Evolutionary conservation across 1,284 basidiomycete species (phyloP).

Genomic region (Fistulinella cinereoalba): DNA sequence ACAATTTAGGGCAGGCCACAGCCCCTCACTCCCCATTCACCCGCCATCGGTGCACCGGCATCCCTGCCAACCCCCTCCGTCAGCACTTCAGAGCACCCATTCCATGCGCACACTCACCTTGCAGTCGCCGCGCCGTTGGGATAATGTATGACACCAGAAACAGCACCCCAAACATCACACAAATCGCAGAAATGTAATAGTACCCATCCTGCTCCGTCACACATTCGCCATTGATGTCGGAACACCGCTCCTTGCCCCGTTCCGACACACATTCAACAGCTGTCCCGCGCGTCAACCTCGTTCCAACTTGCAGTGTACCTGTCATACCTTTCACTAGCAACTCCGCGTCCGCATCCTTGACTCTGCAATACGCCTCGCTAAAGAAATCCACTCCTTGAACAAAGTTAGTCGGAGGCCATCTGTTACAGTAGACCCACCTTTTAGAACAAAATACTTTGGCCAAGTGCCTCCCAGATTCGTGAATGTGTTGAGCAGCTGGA

Average conservation of each 20-base stretch:
- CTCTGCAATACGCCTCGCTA: slow-evolving; percentile 77
- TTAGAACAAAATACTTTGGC: slow-evolving; percentile 92
- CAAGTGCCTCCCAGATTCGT: slow-evolving; percentile 97
- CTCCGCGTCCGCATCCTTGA: slow-evolving; percentile 53
- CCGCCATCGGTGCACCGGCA: slow-evolving; percentile 38
- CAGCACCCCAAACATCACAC: slow-evolving; percentile 71
- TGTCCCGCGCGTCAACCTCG: slow-evolving; percentile 30
- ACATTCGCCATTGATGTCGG: slow-evolving; percentile 76
- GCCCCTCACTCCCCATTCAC: slow-evolving; percentile 22
- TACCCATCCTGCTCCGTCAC: slow-evolving; percentile 88
- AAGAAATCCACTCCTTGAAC: slow-evolving; percentile 78
- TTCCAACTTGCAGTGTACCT: slow-evolving; percentile 1
- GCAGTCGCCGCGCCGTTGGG: slow-evolving; percentile 81
- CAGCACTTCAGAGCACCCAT: not conserved
- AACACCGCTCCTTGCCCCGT: slow-evolving; percentile 79
- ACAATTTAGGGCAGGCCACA: slow-evolving; percentile 33
- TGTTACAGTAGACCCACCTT: slow-evolving; percentile 57
- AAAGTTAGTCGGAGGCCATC: slow-evolving; percentile 9
- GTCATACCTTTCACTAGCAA: slow-evolving; percentile 58
- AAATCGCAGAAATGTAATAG: slow-evolving; percentile 81
- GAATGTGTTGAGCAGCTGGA: slow-evolving; percentile 90
- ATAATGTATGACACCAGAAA: slow-evolving; percentile 78
- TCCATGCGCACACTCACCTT: slow-evolving; percentile 58
- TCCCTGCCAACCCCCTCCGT: slow-evolving; percentile 25
- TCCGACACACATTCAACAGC: slow-evolving; percentile 88